Percentiles rank a stretch among this genome's conserved stretches.
Evolutionary conservation across 768 basidiomycete genomes (phyloP).

Genomic region (Tulasnella sp.): DNA sequence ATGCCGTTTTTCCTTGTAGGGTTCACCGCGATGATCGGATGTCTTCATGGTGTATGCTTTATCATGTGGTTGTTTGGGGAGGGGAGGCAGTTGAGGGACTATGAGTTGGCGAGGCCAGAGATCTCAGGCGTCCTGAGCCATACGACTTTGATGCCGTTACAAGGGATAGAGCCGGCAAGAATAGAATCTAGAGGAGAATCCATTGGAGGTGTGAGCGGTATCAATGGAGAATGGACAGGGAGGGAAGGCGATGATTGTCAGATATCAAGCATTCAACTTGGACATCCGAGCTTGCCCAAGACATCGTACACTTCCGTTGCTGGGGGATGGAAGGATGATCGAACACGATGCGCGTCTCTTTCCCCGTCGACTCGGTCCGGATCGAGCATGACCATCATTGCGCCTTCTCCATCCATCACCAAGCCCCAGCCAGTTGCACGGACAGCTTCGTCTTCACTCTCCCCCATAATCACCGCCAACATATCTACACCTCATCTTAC

Average conservation of each 20-base stretch:
- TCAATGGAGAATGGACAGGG: background rate
- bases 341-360: no score
- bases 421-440: no score
- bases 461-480: background rate
- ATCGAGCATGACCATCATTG: no score
- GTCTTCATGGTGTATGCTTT: constrained; percentile 5
- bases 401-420: no score
- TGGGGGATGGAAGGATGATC: no score
- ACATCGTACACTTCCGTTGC: background rate
- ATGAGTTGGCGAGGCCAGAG: constrained; percentile 3
- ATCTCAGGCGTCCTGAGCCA: background rate
- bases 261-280: no score
- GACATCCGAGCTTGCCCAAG: background rate
- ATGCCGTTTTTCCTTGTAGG: constrained; percentile 1
- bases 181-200: background rate
- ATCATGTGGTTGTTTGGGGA: constrained; percentile 13
- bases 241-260: background rate
- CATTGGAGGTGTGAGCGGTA: background rate
- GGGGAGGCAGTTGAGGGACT: constrained; percentile 5
- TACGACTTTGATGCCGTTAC: constrained; percentile 5
- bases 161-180: background rate
- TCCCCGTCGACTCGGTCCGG: no score
- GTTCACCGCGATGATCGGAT: background rate
- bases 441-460: no score
- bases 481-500: no score